Evolutionary conservation across 768 basidiomycete genomes (phyloP), one percentile per base, ranked within the genome.

Genomic region (Hysterangium stoloniferum): DNA sequence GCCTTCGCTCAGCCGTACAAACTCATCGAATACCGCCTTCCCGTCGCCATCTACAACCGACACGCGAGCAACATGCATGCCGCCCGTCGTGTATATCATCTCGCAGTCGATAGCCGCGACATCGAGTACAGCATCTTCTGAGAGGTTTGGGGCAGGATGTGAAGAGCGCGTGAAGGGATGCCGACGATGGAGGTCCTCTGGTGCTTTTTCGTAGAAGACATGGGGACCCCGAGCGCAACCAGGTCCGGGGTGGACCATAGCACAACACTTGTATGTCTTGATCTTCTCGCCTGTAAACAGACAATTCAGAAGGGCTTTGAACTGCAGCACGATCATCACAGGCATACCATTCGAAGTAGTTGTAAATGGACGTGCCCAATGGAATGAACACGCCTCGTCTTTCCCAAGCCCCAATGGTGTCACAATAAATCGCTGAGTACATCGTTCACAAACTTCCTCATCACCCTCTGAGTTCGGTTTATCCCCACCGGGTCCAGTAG

Each of bases 71-170:
- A 96, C 80, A 19, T 85, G 82, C 76, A 91, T 80, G 0, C 96
- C 96, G 4, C 86, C 88, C 0, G 94, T 97, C 0, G 91, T 87
- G 68, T 94, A 92, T 7, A 97, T 74, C 88, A 98, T 92, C 66
- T 99, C 96, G 61, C 96, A 98, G 64, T 99, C 96, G 44, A 98
- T 71, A 0, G 90, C 90, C 4, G 83, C 87, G 4, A 97, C 77
- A 51, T 93, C 87, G 38, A 90, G 67, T 1, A 76, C 70, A 2
- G 68, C 64, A 45, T 69, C 68, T 9, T 60, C 61, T 43, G 70
- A 62, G 46, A 24, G 32, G 20, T 33, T 46, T 36, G 36, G 22
- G 15, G 50, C 48, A 2, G 57, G 55, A 3, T 62, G 54, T 6
- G 68, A 61, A 19, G 73, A 67, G 59, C 65, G 38, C 31, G 90